These are phyloP conservation scores for Aspergillus sp. DNA, from an alignment of 2,329 filamentous ascomycete genomes.

Conservation along the genomic window DNA sequence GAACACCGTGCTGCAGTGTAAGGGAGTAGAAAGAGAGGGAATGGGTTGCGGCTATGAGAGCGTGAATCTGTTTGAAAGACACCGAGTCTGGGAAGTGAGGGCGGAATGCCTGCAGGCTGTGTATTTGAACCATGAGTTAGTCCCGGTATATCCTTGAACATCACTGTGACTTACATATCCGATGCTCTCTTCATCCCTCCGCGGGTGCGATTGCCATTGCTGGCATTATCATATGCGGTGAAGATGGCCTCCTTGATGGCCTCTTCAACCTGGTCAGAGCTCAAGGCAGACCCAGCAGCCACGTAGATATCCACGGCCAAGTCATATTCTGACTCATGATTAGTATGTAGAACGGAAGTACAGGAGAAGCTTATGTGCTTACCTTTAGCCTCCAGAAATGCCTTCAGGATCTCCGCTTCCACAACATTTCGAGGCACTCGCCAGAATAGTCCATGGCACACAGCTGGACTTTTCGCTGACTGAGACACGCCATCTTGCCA, in stretches of 20 bases:
- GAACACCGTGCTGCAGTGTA: slow-evolving; percentile 62
- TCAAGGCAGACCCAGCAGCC: slow-evolving; percentile 35
- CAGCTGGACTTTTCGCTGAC: slow-evolving; percentile 22
- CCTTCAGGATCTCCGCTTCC: slow-evolving; percentile 58
- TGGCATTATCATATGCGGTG: slow-evolving; percentile 62
- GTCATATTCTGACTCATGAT: slow-evolving; percentile 36
- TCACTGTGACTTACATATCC: slow-evolving; percentile 47
- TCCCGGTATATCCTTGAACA: too few relatives aligned
- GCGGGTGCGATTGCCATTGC: slow-evolving; percentile 62
- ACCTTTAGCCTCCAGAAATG: slow-evolving; percentile 51
- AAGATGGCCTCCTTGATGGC: slow-evolving; percentile 54
- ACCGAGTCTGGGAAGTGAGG: slow-evolving; percentile 41
- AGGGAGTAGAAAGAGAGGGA: slow-evolving; percentile 65
- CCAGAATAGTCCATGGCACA: slow-evolving; percentile 48
- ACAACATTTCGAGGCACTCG: slow-evolving; percentile 49
- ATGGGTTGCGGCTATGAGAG: slow-evolving; percentile 62
- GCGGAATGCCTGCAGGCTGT: slow-evolving; percentile 43
- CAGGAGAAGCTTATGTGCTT: slow-evolving; percentile 8
- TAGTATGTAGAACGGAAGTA: slow-evolving; percentile 8
- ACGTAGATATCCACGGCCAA: slow-evolving; percentile 43
- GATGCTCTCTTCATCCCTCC: slow-evolving; percentile 62
- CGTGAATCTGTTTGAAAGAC: slow-evolving; percentile 45
- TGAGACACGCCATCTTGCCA: slow-evolving; percentile 47
- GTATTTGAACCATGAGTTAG: slow-evolving; percentile 3
- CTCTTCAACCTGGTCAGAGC: slow-evolving; percentile 49